Base-by-base conservation (phyloP, 2,329 filamentous ascomycete species). In the Diaporthe australafricana region DNA sequence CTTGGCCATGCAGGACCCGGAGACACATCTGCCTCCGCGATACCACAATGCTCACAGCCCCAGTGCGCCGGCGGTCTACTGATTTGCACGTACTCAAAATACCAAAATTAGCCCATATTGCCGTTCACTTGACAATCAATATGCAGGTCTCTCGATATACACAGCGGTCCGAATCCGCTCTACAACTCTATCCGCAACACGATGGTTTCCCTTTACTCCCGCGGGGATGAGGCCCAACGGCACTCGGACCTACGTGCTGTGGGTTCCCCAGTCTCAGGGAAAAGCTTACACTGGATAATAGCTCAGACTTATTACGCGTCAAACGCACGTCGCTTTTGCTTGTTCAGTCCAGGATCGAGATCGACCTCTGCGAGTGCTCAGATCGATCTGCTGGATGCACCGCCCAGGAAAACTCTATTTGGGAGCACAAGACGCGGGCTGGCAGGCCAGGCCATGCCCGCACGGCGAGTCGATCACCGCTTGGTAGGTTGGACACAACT, bases 251-350 rank as follows among this genome's bases (percentile, higher is more conserved):
- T 48, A 16, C 27, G 11, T 50, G 60, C 60, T 38, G 60, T 22
- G 6, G 30, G 60, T 38, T 42, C 32, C 32, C 32, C 5, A 35
- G 38, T 11, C 38, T 40, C 38, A 40, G 38, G 30, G 45, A 35
- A 65, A 65, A 65, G 60, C 42, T 65, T 65, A 38, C 60, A 48
- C 38, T 5, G 38, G 56, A 60, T 35, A 45, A 12, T 27, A n/a
- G 32, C 27, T 38, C 27, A 48, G 60, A 48, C 60, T 35, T 38
- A 30, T 35, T 50, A 48, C 14, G 60, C 45, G 30, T 50, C 60
- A 65, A 65, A 45, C 47, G 17, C 30, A 50, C n/a, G 45, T 50
- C 60, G n/a, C 45, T 27, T 38, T 22, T 35, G 60, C 45, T 65
- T 65, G n/a, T 65, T 38, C 45, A 45, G 14, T 16, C n/a, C 16